These are phyloP conservation scores for Penicillium mononematosum DNA, from an alignment of 495 filamentous ascomycete species.

Conservation along the genomic window DNA sequence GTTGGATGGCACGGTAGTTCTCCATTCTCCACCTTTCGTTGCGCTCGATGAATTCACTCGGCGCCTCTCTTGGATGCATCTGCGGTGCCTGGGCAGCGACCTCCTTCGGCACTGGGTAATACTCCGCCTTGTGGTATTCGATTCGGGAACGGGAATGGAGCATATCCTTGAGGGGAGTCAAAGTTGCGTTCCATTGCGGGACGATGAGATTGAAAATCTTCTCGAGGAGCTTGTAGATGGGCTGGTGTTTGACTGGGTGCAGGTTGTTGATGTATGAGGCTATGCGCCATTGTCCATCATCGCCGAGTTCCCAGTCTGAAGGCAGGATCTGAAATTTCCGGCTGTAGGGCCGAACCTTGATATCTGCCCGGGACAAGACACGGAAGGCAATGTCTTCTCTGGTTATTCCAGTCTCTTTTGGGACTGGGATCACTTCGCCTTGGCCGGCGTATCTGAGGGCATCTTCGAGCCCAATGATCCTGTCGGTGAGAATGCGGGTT, in stretches of 20 bases:
- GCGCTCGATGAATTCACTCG: conserved; percentile 29
- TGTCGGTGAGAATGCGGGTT: conserved; percentile 32
- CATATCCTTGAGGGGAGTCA: conserved; percentile 42
- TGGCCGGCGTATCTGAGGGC: conserved; percentile 26
- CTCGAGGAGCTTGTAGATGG: conserved; percentile 45
- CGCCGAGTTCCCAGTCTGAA: conserved; percentile 32
- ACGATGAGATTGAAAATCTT: conserved; percentile 39
- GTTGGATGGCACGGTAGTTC: conserved; percentile 28
- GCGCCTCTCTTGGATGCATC: conserved; percentile 20
- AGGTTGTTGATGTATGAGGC: conserved; percentile 50
- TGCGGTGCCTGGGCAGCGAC: conserved; percentile 20
- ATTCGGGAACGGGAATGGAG: conserved; percentile 34
- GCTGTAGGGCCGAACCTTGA: conserved; percentile 32
- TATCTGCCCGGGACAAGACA: conserved; percentile 30
- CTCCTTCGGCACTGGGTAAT: conserved; percentile 27
- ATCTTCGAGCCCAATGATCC: conserved; percentile 27
- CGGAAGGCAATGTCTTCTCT: conserved; percentile 46
- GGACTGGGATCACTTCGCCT: conserved; percentile 30
- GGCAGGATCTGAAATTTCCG: conserved; percentile 42
- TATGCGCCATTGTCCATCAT: conserved; percentile 32
- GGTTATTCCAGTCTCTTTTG: conserved; percentile 32
- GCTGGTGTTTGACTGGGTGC: conserved; percentile 37
- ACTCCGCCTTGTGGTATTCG: conserved; percentile 35
- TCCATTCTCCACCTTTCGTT: conserved; percentile 28
- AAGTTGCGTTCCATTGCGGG: conserved; percentile 40